phyloP scores from a whole-genome alignment of 2,329 filamentous ascomycete genomes.

The Alternaria rosae region DNA sequence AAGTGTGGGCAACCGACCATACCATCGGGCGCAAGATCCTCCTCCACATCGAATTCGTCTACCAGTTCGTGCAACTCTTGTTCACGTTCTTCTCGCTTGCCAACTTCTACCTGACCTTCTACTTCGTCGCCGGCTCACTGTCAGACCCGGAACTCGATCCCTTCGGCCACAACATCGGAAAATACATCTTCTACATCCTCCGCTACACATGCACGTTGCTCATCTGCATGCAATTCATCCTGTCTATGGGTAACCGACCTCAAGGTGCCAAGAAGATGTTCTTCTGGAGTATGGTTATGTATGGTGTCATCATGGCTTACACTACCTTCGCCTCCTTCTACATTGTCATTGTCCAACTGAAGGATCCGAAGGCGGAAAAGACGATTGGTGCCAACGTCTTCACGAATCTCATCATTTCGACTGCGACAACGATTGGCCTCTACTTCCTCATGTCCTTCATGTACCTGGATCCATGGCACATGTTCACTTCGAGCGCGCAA shows the following conservation, averaged over 20 bases:
- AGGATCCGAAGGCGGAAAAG: constrained; percentile 59
- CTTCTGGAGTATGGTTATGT: constrained; percentile 85
- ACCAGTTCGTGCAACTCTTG: constrained; percentile 88
- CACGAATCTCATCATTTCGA: constrained; percentile 91
- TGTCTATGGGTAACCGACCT: constrained; percentile 93
- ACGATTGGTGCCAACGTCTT: constrained; percentile 85
- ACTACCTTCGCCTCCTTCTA: constrained; percentile 89
- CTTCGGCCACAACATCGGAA: constrained; percentile 86
- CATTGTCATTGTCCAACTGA: constrained; percentile 85
- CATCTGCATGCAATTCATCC: constrained; percentile 93
- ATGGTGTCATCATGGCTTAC: constrained; percentile 93
- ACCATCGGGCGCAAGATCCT: constrained; percentile 87
- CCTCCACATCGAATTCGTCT: constrained; percentile 92
- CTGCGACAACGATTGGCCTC: constrained; percentile 86
- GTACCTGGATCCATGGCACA: constrained; percentile 98
- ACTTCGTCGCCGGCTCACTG: constrained; percentile 93
- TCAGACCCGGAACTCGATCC: constrained; percentile 82
- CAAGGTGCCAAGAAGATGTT: constrained; percentile 95
- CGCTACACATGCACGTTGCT: constrained; percentile 86
- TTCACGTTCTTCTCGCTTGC: constrained; percentile 99
- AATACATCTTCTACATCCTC: constrained; percentile 84
- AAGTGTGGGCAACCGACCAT: constrained; percentile 93
- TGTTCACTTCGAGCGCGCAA: constrained; percentile 89
- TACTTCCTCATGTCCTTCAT: constrained; percentile 97
- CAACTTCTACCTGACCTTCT: constrained; percentile 99